Evolutionary conservation across 306 rosid species (phyloP), one percentile per base, ranked within the genome.

Genomic region (Myrica gale): DNA sequence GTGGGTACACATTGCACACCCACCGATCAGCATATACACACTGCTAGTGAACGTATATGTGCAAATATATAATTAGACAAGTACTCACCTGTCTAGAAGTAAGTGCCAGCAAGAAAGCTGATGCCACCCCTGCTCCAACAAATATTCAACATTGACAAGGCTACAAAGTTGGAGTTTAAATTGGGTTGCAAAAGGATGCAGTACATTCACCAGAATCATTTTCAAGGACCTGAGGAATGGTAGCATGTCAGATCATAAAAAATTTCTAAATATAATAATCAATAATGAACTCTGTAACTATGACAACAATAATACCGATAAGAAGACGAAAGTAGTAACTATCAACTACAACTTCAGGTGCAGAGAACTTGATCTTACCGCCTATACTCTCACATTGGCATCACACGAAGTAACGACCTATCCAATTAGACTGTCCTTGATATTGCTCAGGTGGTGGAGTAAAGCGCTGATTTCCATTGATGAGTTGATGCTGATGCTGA

Each of bases 401-500:
- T 95, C 99, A 92, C 97, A 92, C 90, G 72, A 87, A 83, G 83
- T 87, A 82, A 79, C 86, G 97, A 81, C 91, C 96, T 15, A 90
- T 85, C 99, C 95, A 89, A 45, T 82, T 80, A 42, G 96, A 86
- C 85, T 90, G 97, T 84, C 97, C 99, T 82, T 90, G 96, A 84
- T 82, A 85, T 82, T 90, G 97, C 82, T 92, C 97, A 76, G 97
- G 91, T 77, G 78, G 83, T 42, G 90, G 77, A 81, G 80, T 85
- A 65, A 80, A 69, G 52, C 75, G 89, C 82, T 87, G 97, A 87
- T 82, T 88, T 73, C 91, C 97, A 74, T 85, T 81, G 12, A 84
- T 42, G 69, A 81, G 80, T 66, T 16, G 70, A 66, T 66, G 42
- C 68, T 82, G 91, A 70, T 84, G 91, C 79, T 16, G 70, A 66